A percentile compares a stretch with the other conserved stretches of the same genome.
Conservation (phyloP, 768 basidiomycete genomes). For the Gyrodon lividus region DNA sequence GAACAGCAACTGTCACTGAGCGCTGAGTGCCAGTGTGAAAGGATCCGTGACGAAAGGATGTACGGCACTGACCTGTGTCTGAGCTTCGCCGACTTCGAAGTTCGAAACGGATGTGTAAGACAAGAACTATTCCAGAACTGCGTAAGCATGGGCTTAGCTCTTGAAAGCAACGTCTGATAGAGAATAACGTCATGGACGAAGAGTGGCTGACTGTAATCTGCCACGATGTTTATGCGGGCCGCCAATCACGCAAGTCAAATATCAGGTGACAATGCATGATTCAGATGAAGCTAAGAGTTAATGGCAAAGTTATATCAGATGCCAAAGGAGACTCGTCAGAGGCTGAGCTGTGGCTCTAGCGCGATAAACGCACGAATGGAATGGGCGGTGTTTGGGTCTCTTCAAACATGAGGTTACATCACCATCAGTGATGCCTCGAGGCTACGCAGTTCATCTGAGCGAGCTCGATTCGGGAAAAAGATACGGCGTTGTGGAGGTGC, state of each 20-base stretch:
- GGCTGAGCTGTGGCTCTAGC: background rate
- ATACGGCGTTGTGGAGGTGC: background rate
- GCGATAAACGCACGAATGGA: constrained; percentile 3
- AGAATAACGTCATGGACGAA: background rate
- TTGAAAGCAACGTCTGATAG: background rate
- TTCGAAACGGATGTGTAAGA: constrained; percentile 5
- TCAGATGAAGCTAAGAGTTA: no score
- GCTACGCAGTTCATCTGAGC: constrained; percentile 9
- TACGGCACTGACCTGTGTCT: background rate
- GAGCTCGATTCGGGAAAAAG: constrained; percentile 14
- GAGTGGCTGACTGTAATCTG: background rate
- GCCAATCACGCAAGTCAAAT: background rate
- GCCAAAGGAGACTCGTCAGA: constrained; percentile 3
- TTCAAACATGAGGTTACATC: constrained; percentile 20
- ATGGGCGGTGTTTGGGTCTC: constrained; percentile 2
- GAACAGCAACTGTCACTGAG: no score
- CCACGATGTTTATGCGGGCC: background rate
- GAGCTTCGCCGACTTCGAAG: no score
- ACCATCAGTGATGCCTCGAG: constrained; percentile 32
- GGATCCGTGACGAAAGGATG: background rate
- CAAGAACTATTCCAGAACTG: background rate
- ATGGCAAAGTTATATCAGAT: no score
- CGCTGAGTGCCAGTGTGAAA: background rate
- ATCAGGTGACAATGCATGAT: no score
- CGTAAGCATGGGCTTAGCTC: background rate